Percentiles rank a stretch among this genome's conserved stretches.
phyloP scores from a whole-genome alignment of 768 basidiomycete genomes.

The Chlorophyllum brunneum region DNA sequence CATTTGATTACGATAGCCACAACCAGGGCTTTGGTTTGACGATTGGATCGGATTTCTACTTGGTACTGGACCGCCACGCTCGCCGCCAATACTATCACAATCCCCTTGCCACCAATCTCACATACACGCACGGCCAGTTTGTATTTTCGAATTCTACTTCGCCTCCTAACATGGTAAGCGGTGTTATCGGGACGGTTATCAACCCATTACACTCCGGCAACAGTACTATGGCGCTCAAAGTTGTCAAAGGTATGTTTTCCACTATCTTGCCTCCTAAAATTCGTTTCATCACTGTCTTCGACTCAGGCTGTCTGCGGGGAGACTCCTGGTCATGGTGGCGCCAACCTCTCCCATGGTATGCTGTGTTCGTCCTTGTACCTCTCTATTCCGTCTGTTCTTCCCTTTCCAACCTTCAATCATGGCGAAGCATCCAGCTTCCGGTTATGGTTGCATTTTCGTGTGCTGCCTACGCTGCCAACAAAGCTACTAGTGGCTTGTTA shows the following conservation, averaged over 20 bases:
- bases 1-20: not conserved
- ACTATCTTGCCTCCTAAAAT: not conserved
- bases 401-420: slow-evolving; percentile 70
- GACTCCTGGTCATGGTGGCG: slow-evolving; percentile 74
- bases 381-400: slow-evolving; percentile 72
- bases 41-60: slow-evolving; percentile 79
- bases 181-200: slow-evolving; percentile 36
- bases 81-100: slow-evolving; percentile 46
- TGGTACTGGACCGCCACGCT: slow-evolving; percentile 63
- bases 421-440: slow-evolving; percentile 64
- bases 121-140: slow-evolving; percentile 54
- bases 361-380: slow-evolving; percentile 73
- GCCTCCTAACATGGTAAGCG: slow-evolving; percentile 31
- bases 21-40: slow-evolving; percentile 77
- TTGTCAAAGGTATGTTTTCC: slow-evolving; percentile 41
- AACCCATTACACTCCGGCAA: slow-evolving; percentile 29
- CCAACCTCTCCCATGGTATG: slow-evolving; percentile 80
- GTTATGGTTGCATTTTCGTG: slow-evolving; percentile 81
- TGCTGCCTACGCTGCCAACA: slow-evolving; percentile 68
- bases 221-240: slow-evolving; percentile 33
- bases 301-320: slow-evolving; percentile 69
- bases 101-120: slow-evolving; percentile 34
- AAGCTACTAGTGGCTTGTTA: slow-evolving; percentile 53
- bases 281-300: not conserved
- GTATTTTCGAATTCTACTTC: slow-evolving; percentile 41